Base-by-base conservation (phyloP, 805 yeast species). In the Candida coquimbonensis region DNA sequence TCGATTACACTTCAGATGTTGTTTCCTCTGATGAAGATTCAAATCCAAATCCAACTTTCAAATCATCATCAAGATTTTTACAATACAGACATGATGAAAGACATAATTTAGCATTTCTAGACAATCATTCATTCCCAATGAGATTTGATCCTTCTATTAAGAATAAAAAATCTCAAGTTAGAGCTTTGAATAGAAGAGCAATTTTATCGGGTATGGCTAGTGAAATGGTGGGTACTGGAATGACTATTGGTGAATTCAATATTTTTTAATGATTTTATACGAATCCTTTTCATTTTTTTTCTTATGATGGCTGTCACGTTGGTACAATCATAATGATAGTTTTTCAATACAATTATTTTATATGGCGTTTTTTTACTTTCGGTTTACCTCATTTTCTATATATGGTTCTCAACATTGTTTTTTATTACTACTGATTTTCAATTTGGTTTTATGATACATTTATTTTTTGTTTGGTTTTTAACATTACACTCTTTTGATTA, bases 181-280 rank as follows among this genome's bases (percentile, higher is more conserved):
- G 59, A 43, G 62, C 62, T 9, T 45, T 57, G 43, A 56, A 56
- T 36, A 59, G 59, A 57, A 55, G 63, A 48, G 62, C 63, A 6
- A 55, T 59, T 29, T 38, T 53, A 32, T 48, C 59, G 7, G 63
- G 63, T 34, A 54, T 42, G 47, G 62, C 62, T 7, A 51, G 56
- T 39, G 61, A 59, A 39, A 59, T 59, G 63, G 63, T 59, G 49
- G 63, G 63, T 38, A 56, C 59, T 37, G 63, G 61, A 41, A 47
- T 59, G 41, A 41, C 53, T 13, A 39, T 52, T 42, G 54, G 54
- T 48, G 62, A 59, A 29, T 57, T 58, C 38, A 51, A 49, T 36
- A 51, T 52, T 17, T 45, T 46, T 24, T 49, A 41, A 44, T 12
- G 21, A 9, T 26, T 12, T 14, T 14, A 29, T 32, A n/a, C 8